phyloP scores from a whole-genome alignment of 2,329 filamentous ascomycete species.

The Trichoderma afroharzianum region DNA sequence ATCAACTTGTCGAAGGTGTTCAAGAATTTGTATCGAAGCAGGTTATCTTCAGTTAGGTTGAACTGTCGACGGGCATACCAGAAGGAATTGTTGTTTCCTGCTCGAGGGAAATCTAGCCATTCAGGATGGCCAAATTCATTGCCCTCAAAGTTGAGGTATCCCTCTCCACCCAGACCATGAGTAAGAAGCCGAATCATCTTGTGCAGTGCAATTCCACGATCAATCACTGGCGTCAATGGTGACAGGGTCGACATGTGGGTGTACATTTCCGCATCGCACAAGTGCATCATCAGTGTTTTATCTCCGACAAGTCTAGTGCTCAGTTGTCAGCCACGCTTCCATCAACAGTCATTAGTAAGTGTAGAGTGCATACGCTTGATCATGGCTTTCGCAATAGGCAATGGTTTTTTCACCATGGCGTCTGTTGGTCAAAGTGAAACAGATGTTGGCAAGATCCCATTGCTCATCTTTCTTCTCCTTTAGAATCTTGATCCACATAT shows the following conservation, averaged over 20 bases:
- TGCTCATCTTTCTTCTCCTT: conserved; percentile 89
- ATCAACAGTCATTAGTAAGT: not conserved
- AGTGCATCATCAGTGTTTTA: conserved; percentile 96
- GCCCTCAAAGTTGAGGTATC: conserved; percentile 97
- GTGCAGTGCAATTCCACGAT: conserved; percentile 87
- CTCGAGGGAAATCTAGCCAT: conserved; percentile 97
- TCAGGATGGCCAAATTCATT: conserved; percentile 99
- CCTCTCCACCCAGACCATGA: conserved; percentile 87
- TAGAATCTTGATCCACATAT: conserved; percentile 98
- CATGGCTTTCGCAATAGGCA: conserved; percentile 94
- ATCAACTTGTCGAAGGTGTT: conserved; percentile 92
- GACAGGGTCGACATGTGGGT: conserved; percentile 91
- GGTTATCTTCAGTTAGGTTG: conserved; percentile 80
- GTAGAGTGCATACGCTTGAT: conserved; percentile 76
- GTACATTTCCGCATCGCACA: conserved; percentile 96
- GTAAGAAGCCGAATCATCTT: conserved; percentile 97
- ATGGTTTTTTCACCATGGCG: conserved; percentile 97
- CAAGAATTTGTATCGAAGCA: conserved; percentile 85
- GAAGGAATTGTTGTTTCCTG: conserved; percentile 88
- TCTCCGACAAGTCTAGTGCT: conserved; percentile 77
- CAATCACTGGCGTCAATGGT: conserved; percentile 81
- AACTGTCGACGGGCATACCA: conserved; percentile 92
- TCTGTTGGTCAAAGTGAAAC: conserved; percentile 85
- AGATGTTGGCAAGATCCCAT: conserved; percentile 85
- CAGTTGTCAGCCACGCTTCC: conserved; percentile 22